Evolutionary conservation across 805 yeast genomes (phyloP), one percentile per base, ranked within the genome.

Genomic region (Candida oleophila): DNA sequence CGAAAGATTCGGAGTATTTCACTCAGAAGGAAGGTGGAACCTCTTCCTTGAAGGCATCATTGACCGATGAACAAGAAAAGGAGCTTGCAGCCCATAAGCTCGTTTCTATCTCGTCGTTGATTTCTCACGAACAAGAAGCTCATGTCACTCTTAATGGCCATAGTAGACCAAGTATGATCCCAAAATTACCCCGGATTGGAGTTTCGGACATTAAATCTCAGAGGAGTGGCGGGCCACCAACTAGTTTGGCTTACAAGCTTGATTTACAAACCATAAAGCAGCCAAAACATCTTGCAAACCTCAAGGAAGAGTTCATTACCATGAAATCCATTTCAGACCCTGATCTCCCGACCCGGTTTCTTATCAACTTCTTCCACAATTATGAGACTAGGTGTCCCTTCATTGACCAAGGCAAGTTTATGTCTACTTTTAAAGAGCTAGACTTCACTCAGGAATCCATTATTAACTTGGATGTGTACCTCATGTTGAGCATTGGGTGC

Each of bases 401-500:
- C 48, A 51, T 71, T 14, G 51, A 57, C 44, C 60, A 57, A 43
- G 48, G 45, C 7, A 45, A 35, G 22, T 56, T 66, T 34, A 22
- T 64, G 38, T 46, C 46, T n/a, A 54, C 51, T 21, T 53, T 71
- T 43, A 48, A 50, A 3, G 50, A 51, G n/a, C 54, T 68, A 21
- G 61, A 67, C 41, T 71, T 71, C 46, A 43, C 49, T 15, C 56
- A 56, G 35, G 76, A 71, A 48, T 55, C 68, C 3, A 67, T 72
- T 39, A 62, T 72, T 18, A 63, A 62, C 49, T 54, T 71, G 48
- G 74, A 71, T 49, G 54, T 66, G 16, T 72, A 70, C 54, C 49
- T 72, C 44, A 54, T 71, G 34, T 53, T 72, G 61, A 61, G 71
- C 45, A 66, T 69, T 20, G 76, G 76, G 8, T 67, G 75, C 49